A percentile compares a stretch with the other conserved stretches of the same genome.
Conservation (phyloP, 139 green algal genomes). For the Desmodesmus armatus region DNA sequence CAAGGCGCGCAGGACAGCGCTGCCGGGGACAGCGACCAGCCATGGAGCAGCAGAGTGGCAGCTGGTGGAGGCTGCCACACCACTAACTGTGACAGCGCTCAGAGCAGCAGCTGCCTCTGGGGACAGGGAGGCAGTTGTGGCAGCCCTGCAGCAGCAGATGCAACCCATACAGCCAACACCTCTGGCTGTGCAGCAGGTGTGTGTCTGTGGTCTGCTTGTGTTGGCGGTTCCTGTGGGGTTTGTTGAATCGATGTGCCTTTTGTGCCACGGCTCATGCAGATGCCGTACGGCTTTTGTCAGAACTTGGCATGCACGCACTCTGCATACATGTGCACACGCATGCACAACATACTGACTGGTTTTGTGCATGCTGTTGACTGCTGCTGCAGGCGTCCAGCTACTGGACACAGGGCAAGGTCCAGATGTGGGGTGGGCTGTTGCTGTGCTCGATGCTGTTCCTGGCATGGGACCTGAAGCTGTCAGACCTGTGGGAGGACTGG, state of each 20-base stretch:
- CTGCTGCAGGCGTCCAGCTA: not conserved
- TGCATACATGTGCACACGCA: not conserved
- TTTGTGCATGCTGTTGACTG: not conserved
- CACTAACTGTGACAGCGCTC: conserved; percentile 17
- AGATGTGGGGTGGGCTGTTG: conserved; percentile 31
- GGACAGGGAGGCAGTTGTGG: conserved; percentile 19
- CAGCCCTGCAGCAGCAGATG: conserved; percentile 38
- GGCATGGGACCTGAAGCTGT: conserved; percentile 31
- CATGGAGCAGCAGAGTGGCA: conserved; percentile 23
- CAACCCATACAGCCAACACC: conserved; percentile 18
- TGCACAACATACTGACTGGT: not conserved
- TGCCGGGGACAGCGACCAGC: not conserved
- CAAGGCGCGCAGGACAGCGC: not conserved
- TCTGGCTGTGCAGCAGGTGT: conserved; percentile 3
- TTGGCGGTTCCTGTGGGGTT: not conserved
- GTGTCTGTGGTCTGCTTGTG: not conserved
- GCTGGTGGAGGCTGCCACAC: conserved; percentile 4
- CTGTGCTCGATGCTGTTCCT: conserved; percentile 11
- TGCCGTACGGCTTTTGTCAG: not conserved
- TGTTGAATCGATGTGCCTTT: not conserved
- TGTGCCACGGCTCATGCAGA: not conserved
- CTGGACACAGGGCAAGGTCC: not conserved
- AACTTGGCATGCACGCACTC: not conserved
- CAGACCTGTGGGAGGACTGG: conserved; percentile 41
- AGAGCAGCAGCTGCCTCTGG: conserved; percentile 20